Evolutionary conservation across 1,284 basidiomycete genomes (phyloP).

Genomic region (Apiotrichum laibachii): DNA sequence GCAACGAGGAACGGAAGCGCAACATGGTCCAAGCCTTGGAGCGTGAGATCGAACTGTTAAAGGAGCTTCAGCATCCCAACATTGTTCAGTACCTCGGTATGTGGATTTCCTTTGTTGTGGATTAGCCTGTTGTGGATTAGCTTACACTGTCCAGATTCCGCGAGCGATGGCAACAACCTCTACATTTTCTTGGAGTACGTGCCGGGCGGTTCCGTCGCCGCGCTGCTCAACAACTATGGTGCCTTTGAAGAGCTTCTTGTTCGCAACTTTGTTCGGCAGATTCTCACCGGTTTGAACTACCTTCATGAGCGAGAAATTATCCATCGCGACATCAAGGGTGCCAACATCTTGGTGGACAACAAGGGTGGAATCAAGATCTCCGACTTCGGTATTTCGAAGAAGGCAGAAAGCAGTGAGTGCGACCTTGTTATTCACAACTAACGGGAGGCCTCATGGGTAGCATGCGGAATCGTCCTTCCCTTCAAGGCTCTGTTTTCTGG

Average conservation of each 20-base stretch:
- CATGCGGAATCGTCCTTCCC: constrained; percentile 78
- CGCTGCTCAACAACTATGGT: constrained; percentile 87
- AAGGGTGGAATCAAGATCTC: constrained; percentile 94
- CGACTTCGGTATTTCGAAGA: constrained; percentile 98
- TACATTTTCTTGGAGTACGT: constrained; percentile 99
- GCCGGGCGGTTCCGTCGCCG: constrained; percentile 93
- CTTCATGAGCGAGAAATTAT: constrained; percentile 97
- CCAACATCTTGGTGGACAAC: constrained; percentile 97
- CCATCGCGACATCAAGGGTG: constrained; percentile 98
- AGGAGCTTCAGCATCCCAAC: constrained; percentile 92
- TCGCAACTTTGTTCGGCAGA: constrained; percentile 91
- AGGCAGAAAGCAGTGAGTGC: constrained; percentile 83
- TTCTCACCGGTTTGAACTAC: constrained; percentile 85
- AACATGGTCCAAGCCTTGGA: constrained; percentile 93
- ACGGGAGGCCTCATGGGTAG: constrained; percentile 68
- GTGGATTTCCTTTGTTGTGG: constrained; percentile 34
- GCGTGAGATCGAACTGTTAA: constrained; percentile 91
- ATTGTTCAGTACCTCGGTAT: constrained; percentile 96
- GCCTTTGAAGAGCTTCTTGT: constrained; percentile 95
- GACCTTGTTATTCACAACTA: background rate
- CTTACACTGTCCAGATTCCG: constrained; percentile 63
- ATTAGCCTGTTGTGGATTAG: constrained; percentile 20
- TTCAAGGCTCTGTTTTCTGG: constrained; percentile 98
- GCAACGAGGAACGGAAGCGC: constrained; percentile 90
- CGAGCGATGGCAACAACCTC: constrained; percentile 78